Evolutionary conservation across 2,329 filamentous ascomycete species (phyloP), one percentile per base, ranked within the genome.

Genomic region (Beauveria rudraprayagi): DNA sequence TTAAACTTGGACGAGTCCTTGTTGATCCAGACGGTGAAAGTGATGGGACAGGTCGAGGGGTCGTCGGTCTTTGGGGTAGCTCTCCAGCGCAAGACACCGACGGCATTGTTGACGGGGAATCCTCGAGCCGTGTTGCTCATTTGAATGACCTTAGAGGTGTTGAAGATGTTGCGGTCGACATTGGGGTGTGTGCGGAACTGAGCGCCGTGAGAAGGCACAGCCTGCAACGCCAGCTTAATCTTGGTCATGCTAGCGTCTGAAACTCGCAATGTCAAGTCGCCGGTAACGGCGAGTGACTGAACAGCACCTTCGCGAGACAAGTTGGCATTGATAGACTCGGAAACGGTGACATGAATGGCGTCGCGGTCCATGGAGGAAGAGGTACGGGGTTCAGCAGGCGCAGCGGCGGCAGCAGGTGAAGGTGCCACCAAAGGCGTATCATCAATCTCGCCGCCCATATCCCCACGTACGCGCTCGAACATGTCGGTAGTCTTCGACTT

Each of bases 401-500:
- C 79, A 63, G 82, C 83, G 63, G 79, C 70, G 65, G 79, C 70
- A 72, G 77, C 64, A 68, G 78, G 71, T 50, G 83, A 76, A 43
- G 81, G 80, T 37, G 85, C 78, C 19, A 93, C 86, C 28, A 95
- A 81, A 43, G 91, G 91, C 48, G 77, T 76, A 60, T 92, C 87
- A 71, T 96, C 92, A 43, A 86, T 86, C 70, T 96, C 91, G 43
- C 88, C 83, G n/a, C 92, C 92, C 71, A 97, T 82, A 66, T 97
- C 93, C 63, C 90, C 91, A 66, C 92, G 88, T 40, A 99, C 92
- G 70, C 92, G 90, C 76, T 97, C 93, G 73, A 96, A 97, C 82
- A 97, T 96, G 74, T 96, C 93, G 34, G 90, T 96, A 24, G 91
- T 92, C 80, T 97, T 97, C 63, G 91, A 96, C 79, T 99, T 99